Conservation (phyloP, 75 land plant species). For the Picea sitchensis region DNA sequence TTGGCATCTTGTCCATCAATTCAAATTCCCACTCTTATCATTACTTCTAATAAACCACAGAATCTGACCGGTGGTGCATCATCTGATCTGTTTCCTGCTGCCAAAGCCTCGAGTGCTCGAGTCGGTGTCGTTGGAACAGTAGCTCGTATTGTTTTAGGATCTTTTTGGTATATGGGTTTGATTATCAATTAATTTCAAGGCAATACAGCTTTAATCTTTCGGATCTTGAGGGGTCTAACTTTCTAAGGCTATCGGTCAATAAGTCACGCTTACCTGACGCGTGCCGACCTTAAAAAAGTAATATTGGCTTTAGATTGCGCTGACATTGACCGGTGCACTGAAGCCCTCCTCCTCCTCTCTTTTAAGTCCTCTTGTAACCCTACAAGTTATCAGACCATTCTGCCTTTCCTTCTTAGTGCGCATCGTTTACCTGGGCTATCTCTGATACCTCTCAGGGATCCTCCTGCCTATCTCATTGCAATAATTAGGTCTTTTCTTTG, state of each 20-base stretch:
- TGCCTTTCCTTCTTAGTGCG: conserved; percentile 1
- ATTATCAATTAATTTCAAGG: too few relatives aligned
- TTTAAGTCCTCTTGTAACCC: background rate
- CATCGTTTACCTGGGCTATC: background rate
- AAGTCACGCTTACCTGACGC: too few relatives aligned
- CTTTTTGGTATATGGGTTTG: too few relatives aligned
- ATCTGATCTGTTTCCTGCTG: too few relatives aligned
- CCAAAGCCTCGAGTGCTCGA: too few relatives aligned
- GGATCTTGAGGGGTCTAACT: too few relatives aligned
- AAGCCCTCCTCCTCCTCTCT: background rate
- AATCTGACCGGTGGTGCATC: too few relatives aligned
- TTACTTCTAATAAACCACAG: conserved; percentile 1
- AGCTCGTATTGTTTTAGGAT: too few relatives aligned
- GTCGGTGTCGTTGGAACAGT: too few relatives aligned
- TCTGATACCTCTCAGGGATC: background rate
- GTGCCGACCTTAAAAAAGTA: too few relatives aligned
- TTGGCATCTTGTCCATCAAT: conserved; percentile 11
- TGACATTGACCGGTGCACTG: conserved; percentile 1
- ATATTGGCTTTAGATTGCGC: background rate
- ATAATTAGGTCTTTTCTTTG: background rate
- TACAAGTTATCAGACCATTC: background rate
- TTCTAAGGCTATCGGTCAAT: too few relatives aligned
- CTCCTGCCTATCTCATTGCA: background rate
- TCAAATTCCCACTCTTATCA: conserved; percentile 5
- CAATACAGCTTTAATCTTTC: too few relatives aligned